These are phyloP conservation scores for Corinectria fuckeliana DNA, from an alignment of 2,329 filamentous ascomycete genomes.

Conservation along the genomic window DNA sequence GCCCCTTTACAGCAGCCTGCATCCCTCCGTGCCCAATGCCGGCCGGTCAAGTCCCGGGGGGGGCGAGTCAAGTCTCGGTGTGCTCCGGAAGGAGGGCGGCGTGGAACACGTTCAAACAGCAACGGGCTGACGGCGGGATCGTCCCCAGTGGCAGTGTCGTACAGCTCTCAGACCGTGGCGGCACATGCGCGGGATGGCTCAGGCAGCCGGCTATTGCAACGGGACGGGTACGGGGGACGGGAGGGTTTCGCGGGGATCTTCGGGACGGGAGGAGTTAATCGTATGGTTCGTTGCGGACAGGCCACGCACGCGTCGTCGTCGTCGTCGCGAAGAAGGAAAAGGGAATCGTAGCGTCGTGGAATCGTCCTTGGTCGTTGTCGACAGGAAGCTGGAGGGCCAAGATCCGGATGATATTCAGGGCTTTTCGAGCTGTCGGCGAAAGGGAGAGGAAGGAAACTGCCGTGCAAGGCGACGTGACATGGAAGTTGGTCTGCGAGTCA, in stretches of 20 bases:
- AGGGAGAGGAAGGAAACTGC: not conserved
- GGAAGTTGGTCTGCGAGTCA: slow-evolving; percentile 17
- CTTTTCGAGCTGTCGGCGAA: not conserved
- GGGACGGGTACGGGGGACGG: not conserved
- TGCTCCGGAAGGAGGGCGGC: slow-evolving; percentile 1
- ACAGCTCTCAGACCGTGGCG: slow-evolving; percentile 24
- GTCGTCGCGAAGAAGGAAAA: not conserved
- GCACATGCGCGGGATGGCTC: slow-evolving; percentile 33
- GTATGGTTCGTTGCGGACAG: slow-evolving; percentile 11
- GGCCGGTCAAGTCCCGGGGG: slow-evolving; percentile 30
- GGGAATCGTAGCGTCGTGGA: slow-evolving; percentile 8
- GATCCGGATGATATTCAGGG: not conserved
- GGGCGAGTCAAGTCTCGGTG: slow-evolving; percentile 21
- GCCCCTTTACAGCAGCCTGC: slow-evolving; percentile 61
- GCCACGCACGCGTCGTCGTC: slow-evolving; percentile 19
- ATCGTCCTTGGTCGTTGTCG: slow-evolving; percentile 2
- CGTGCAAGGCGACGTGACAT: slow-evolving; percentile 10
- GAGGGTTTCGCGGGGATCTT: not conserved
- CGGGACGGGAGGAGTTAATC: slow-evolving; percentile 1
- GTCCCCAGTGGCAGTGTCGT: slow-evolving; percentile 29
- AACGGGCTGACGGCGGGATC: slow-evolving; percentile 17
- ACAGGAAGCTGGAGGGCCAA: slow-evolving; percentile 3
- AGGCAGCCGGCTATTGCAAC: not conserved
- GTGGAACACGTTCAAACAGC: slow-evolving; percentile 18
- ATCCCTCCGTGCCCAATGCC: slow-evolving; percentile 49